These are phyloP conservation scores for Curvularia spicifera DNA, from an alignment of 2,329 filamentous ascomycete genomes.

Conservation along the genomic window DNA sequence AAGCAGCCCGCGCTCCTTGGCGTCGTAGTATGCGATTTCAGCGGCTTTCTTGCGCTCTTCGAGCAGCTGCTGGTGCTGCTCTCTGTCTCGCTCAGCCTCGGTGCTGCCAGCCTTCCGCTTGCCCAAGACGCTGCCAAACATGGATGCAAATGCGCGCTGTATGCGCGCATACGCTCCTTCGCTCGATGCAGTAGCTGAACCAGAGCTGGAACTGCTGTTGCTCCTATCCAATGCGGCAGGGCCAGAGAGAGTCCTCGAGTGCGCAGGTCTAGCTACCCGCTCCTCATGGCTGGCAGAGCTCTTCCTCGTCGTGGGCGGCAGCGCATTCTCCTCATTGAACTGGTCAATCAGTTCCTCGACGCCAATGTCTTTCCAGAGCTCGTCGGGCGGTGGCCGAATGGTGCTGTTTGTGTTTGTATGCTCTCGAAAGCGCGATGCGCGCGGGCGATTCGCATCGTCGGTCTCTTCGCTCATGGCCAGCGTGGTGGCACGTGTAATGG, in stretches of 20 bases:
- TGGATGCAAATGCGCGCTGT: slow-evolving; percentile 34
- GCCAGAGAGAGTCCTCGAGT: slow-evolving; percentile 4
- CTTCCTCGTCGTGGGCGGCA: slow-evolving; percentile 20
- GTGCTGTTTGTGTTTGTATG: slow-evolving; percentile 39
- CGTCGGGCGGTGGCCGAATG: slow-evolving; percentile 41
- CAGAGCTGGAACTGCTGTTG: slow-evolving; percentile 7
- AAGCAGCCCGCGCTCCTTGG: slow-evolving; percentile 44
- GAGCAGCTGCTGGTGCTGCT: slow-evolving; percentile 20
- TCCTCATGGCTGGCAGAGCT: slow-evolving; percentile 10
- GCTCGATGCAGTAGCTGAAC: slow-evolving; percentile 8
- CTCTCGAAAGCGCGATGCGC: slow-evolving; percentile 38
- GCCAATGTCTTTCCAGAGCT: slow-evolving; percentile 37
- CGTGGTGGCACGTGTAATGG: slow-evolving; percentile 14
- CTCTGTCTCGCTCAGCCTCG: slow-evolving; percentile 27
- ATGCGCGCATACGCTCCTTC: slow-evolving; percentile 41
- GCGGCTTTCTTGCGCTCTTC: slow-evolving; percentile 40
- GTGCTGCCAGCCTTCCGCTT: slow-evolving; percentile 41
- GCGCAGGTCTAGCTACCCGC: slow-evolving; percentile 3
- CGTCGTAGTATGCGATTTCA: slow-evolving; percentile 41
- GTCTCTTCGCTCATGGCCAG: slow-evolving; percentile 26
- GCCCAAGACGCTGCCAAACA: slow-evolving; percentile 37
- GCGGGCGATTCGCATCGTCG: slow-evolving; percentile 29
- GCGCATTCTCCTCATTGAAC: slow-evolving; percentile 34
- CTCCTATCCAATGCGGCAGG: slow-evolving; percentile 6
- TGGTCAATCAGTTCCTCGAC: slow-evolving; percentile 35